These are phyloP conservation scores for Pythium folliculosum DNA, from an alignment of 352 stramenopile genomes.

Conservation along the genomic window DNA sequence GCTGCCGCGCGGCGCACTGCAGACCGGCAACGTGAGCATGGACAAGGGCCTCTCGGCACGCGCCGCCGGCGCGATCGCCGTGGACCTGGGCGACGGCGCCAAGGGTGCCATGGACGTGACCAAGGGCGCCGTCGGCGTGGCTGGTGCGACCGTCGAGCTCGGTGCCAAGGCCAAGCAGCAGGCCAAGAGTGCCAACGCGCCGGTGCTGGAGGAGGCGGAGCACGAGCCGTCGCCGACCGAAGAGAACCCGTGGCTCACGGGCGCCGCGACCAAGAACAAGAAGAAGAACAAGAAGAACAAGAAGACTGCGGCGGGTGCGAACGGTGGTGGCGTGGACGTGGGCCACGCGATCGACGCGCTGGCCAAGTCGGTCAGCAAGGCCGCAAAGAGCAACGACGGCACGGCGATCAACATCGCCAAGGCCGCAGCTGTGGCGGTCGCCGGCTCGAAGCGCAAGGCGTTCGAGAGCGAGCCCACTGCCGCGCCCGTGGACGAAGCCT, in stretches of 20 bases:
- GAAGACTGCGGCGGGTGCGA: conserved; percentile 7
- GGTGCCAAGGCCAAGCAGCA: conserved; percentile 26
- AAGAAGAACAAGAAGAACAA: conserved; percentile 68
- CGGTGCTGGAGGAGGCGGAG: conserved; percentile 22
- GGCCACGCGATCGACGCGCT: conserved; percentile 65
- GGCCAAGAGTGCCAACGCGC: neutral
- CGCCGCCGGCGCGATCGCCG: conserved; percentile 59
- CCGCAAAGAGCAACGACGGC: neutral
- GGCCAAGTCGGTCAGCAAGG: conserved; percentile 45
- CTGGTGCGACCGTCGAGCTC: conserved; percentile 36
- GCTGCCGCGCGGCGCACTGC: conserved; percentile 51
- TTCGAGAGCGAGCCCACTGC: conserved; percentile 15
- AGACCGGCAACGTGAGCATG: conserved; percentile 73
- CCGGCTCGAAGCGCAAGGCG: conserved; percentile 52
- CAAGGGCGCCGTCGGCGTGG: conserved; percentile 13
- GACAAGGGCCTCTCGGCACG: conserved; percentile 68
- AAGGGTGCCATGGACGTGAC: conserved; percentile 27
- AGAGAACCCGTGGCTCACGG: conserved; percentile 75
- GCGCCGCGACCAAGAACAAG: conserved; percentile 54
- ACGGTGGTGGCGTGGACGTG: conserved; percentile 40
- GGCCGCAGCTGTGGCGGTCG: conserved; percentile 20
- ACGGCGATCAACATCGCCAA: conserved; percentile 26
- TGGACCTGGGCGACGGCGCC: conserved; percentile 63
- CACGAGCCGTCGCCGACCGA: conserved; percentile 29
- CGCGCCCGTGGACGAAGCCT: conserved; percentile 17